Base-by-base conservation (phyloP, 129 eudicot genomes). In the Lactuca sativa region DNA sequence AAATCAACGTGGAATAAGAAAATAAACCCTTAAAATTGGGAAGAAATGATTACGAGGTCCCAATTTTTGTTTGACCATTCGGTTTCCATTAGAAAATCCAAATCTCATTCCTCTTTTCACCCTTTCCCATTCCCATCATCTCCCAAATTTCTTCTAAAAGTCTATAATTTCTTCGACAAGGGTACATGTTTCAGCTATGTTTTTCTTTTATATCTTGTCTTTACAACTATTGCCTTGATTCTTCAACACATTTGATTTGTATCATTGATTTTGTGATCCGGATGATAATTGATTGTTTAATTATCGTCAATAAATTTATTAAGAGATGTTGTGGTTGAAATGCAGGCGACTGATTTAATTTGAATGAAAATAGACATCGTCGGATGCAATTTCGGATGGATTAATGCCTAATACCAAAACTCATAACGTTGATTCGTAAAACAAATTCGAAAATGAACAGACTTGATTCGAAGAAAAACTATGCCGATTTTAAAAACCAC, bases 21-120 rank as follows among this genome's bases (percentile, higher is more conserved):
- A 66, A 44, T 58, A 7, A 69, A 69, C 62, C 76, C 70, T 62
- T 9, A 53, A 77, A 77, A 40, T 54, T 69, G 76, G 75, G 59
- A 76, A 69, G 1, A 57, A 66, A 60, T 57, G 61, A 57, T 75
- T 74, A 32, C 61, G 14, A 66, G 59, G 21, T 74, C 79, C 51
- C 41, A 56, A 38, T 72, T 72, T 72, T 58, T 66, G 40, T 38
- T 41, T 41, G 11, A 57, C 79, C 73, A 67, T 67, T 53, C 32
- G 40, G 18, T 48, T 59, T 71, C 62, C 69, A 1, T 57, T 57
- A 47, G 49, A 62, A 62, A 36, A 11, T 61, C 49, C 34, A 31
- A 59, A 72, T 61, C 36, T 51, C 32, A 4, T 59, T 21, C 64
- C 21, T 30, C 57, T 66, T 43, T 47, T 55, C 56, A 7, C 47